Conservation (phyloP, 1,284 basidiomycete genomes). For the Rhizoctonia solani region DNA sequence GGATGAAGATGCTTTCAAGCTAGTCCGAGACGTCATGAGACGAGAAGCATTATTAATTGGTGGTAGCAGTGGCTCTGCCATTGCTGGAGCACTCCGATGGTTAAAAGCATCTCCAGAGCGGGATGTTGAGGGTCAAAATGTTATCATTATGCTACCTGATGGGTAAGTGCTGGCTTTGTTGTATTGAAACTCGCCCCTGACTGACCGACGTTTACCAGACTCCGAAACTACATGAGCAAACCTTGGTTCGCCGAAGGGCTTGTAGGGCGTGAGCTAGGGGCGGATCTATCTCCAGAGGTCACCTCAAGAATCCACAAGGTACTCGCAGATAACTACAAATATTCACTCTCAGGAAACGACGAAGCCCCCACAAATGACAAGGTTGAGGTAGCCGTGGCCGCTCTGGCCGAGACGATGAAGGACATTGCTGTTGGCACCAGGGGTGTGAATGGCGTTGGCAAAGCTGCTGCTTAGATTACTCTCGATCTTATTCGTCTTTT, state of each 20-base stretch:
- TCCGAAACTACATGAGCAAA: conserved; percentile 97
- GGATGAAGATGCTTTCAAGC: conserved; percentile 81
- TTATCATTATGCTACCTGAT: conserved; percentile 88
- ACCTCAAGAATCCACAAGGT: conserved; percentile 24
- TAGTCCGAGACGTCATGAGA: conserved; percentile 79
- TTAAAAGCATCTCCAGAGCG: conserved; percentile 71
- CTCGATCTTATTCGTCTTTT: no score
- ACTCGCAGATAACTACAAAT: conserved; percentile 17
- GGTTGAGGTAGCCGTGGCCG: conserved; percentile 6
- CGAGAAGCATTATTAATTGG: conserved; percentile 89
- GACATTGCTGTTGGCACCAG: conserved; percentile 8
- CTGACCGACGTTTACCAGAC: conserved; percentile 51
- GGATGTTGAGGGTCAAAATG: conserved; percentile 74
- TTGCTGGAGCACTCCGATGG: conserved; percentile 80
- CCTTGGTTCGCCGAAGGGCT: conserved; percentile 71
- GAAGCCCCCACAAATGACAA: background rate
- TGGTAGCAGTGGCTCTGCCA: conserved; percentile 85
- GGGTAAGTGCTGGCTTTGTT: conserved; percentile 58
- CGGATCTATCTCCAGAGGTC: conserved; percentile 8
- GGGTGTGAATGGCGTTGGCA: conserved; percentile 18
- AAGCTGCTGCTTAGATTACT: background rate
- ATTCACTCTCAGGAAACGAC: background rate
- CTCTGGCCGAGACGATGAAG: conserved; percentile 18
- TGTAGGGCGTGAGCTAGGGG: conserved; percentile 4
- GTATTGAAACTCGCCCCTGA: conserved; percentile 9